These are phyloP conservation scores for Bjerkandera adusta DNA, from an alignment of 1,284 basidiomycete species.

Conservation along the genomic window DNA sequence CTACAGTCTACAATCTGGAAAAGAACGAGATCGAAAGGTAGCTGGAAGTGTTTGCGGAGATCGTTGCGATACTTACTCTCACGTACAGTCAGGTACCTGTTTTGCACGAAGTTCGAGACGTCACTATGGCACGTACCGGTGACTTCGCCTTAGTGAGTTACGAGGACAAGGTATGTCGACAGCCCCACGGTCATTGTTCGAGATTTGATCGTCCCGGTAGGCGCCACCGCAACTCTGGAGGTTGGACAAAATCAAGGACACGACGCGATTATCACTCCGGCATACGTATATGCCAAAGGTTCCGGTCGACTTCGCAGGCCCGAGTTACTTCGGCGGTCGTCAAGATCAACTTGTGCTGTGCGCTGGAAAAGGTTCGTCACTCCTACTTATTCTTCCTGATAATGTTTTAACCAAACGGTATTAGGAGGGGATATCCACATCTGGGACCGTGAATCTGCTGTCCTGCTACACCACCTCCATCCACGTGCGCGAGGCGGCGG, in stretches of 20 bases:
- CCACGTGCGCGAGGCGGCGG: constrained; percentile 60
- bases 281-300: constrained; percentile 73
- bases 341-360: constrained; percentile 75
- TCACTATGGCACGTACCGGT: constrained; percentile 60
- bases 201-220: constrained; percentile 34
- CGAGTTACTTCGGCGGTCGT: constrained; percentile 76
- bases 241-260: constrained; percentile 56
- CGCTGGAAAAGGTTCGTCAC: constrained; percentile 59
- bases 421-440: constrained; percentile 73
- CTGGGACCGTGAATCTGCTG: constrained; percentile 76
- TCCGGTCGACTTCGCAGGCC: constrained; percentile 68
- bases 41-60: constrained; percentile 23
- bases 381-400: not conserved
- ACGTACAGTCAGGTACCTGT: constrained; percentile 65
- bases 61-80: not conserved
- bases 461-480: constrained; percentile 61
- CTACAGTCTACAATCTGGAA: constrained; percentile 67
- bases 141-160: constrained; percentile 67
- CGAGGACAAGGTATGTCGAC: constrained; percentile 55
- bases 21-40: constrained; percentile 66
- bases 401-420: not conserved
- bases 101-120: constrained; percentile 71
- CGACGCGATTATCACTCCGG: constrained; percentile 49
- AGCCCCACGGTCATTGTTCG: not conserved
- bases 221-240: constrained; percentile 81